Conservation (phyloP, 2,329 filamentous ascomycete genomes). For the Alternaria longipes region DNA sequence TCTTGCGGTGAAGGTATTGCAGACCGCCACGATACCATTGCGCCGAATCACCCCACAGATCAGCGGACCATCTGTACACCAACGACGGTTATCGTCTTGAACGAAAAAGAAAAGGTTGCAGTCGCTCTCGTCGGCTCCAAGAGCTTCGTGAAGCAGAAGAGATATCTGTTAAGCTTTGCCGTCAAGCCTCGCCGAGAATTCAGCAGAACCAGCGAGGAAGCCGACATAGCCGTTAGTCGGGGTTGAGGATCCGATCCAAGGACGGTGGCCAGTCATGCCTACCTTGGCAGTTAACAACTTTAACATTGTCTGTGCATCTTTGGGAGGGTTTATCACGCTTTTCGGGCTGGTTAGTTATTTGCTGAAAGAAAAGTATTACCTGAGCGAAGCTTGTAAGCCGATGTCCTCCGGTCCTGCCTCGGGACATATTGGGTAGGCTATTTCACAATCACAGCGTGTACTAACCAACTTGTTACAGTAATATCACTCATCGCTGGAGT, state of each 20-base stretch:
- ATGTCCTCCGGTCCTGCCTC: too few relatives aligned
- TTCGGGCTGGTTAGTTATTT: conserved; percentile 91
- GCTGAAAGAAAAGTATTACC: conserved; percentile 87
- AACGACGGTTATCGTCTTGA: not conserved
- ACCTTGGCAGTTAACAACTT: conserved; percentile 75
- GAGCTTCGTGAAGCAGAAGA: not conserved
- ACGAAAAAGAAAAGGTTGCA: not conserved
- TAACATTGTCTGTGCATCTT: conserved; percentile 80
- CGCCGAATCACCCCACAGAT: not conserved
- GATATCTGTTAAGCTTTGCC: conserved; percentile 6
- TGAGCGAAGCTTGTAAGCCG: conserved; percentile 84
- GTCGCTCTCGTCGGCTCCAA: not conserved
- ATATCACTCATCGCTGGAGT: conserved; percentile 84
- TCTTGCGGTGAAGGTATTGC: not conserved
- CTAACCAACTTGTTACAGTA: conserved; percentile 61
- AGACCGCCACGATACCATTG: conserved; percentile 2
- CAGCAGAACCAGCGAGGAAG: conserved; percentile 5
- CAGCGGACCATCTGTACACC: not conserved
- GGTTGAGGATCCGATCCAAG: not conserved
- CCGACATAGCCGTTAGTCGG: conserved; percentile 8
- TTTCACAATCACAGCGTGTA: not conserved
- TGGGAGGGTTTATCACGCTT: conserved; percentile 89
- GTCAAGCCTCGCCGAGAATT: conserved; percentile 19
- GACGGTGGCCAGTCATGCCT: conserved; percentile 58
- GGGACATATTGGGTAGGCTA: not conserved